phyloP scores from a whole-genome alignment of 495 filamentous ascomycete genomes.

The Friedmanniomyces simplex region DNA sequence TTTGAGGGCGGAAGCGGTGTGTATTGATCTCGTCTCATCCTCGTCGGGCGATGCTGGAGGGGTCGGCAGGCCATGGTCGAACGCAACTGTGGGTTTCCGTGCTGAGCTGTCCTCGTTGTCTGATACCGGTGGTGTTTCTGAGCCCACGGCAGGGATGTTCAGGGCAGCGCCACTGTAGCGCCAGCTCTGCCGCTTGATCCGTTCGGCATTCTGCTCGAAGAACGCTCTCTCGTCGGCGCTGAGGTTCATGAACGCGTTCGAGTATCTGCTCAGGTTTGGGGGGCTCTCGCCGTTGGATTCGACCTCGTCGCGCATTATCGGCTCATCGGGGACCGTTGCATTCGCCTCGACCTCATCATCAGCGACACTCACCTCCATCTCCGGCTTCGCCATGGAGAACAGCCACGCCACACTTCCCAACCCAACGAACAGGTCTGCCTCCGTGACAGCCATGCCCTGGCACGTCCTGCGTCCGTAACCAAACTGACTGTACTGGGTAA shows the following conservation, averaged over 20 bases:
- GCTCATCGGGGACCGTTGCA: too few relatives aligned
- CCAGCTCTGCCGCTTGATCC: not conserved
- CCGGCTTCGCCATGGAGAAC: conserved; percentile 37
- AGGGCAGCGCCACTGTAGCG: not conserved
- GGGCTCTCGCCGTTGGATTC: not conserved
- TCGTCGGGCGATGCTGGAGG: not conserved
- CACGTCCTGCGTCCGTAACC: conserved; percentile 53
- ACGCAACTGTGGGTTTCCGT: not conserved
- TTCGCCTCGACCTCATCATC: not conserved
- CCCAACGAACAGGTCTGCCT: conserved; percentile 45
- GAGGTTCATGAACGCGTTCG: not conserved
- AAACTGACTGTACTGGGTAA: conserved; percentile 45
- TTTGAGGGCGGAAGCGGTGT: not conserved
- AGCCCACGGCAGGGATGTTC: not conserved
- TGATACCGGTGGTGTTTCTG: not conserved
- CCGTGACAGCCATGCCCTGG: conserved; percentile 46
- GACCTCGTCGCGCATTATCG: too few relatives aligned
- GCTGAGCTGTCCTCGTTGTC: not conserved
- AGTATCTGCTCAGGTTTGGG: not conserved
- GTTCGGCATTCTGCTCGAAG: conserved; percentile 1
- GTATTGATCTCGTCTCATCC: not conserved
- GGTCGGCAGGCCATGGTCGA: not conserved
- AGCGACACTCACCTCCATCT: not conserved
- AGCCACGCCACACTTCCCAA: conserved; percentile 52
- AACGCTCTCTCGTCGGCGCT: not conserved